These are phyloP conservation scores for Saccharomyces pastorianus DNA, from an alignment of 1,139 yeast species.

Conservation along the genomic window DNA sequence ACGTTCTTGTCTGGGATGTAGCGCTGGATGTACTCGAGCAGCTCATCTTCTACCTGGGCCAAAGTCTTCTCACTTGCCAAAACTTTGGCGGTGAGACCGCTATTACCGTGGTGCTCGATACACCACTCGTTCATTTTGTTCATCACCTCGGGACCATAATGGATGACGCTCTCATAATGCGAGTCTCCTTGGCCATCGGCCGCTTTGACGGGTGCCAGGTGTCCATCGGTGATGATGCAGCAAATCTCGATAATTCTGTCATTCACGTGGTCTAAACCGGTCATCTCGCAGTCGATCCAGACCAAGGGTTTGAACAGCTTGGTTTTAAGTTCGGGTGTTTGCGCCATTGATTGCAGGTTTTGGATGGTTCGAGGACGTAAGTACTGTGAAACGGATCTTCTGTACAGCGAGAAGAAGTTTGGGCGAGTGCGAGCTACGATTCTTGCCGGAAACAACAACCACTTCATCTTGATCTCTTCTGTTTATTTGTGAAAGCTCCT, in stretches of 20 bases:
- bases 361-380: neutral
- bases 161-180: conserved; percentile 68
- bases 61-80: conserved; percentile 47
- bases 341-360: neutral
- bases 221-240: conserved; percentile 79
- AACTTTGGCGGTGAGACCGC: conserved; percentile 73
- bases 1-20: conserved; percentile 45
- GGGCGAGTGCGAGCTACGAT: neutral
- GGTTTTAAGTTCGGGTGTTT: neutral
- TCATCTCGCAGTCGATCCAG: conserved; percentile 93
- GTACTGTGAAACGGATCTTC: neutral
- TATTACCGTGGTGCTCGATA: conserved; percentile 60
- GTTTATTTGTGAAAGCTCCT: neutral
- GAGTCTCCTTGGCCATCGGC: conserved; percentile 7
- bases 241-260: conserved; percentile 88
- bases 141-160: conserved; percentile 55
- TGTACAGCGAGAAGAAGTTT: neutral
- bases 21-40: conserved; percentile 52
- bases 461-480: neutral
- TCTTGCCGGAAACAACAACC: neutral
- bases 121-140: conserved; percentile 86
- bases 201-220: conserved; percentile 42
- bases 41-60: conserved; percentile 53
- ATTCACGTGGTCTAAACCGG: conserved; percentile 69
- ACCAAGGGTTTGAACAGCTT: conserved; percentile 40